Evolutionary conservation across 352 stramenopile species (phyloP), one percentile per base, ranked within the genome.

Genomic region (Phytopythium ostracodes): DNA sequence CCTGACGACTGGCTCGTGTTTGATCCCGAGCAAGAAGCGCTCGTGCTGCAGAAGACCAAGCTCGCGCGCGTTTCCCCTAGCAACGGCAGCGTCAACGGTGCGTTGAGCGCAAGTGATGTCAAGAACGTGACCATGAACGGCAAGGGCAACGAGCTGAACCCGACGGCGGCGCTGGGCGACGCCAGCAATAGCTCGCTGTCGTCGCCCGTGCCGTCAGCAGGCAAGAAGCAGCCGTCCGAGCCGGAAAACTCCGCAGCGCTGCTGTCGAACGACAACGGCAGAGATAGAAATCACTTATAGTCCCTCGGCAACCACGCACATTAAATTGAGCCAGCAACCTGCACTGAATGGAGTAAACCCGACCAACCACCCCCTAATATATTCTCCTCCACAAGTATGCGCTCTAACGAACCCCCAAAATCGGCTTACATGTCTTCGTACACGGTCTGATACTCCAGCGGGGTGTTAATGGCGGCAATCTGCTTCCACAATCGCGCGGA

Each of bases 1-100:
- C 79, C 80, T 6, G 83, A 90, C 50, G 72, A 84, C 43, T 92
- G 83, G 83, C 74, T 92, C 36, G 83, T 92, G 65, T 92, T 89
- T 22, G 83, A 92, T 33, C 83, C 83, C 2, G 64, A 84, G 33
- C 65, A 79, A 36, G 73, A 81, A n/a, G 65, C 76, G 24, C 69
- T 92, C 31, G 79, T 89, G 47, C 63, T 81, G 36, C 78, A 88
- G 42, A 89, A 89, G 60, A 60, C 73, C n/a, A 59, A 49, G 35
- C 22, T 47, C n/a, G 53, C 53, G 36, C 51, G 33, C 27, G 51
- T 56, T 17, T 56, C 51, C 29, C 51, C 51, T 7, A 56, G 29
- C 31, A 24, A 27, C 31, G 51, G 29, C 8, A 17, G 14, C n/a
- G 42, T 25, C 6, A 49, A 49, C n/a, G 42, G 42, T 11, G 20